Conservation (phyloP, 2,329 filamentous ascomycete genomes). For the Penicillium sp. region DNA sequence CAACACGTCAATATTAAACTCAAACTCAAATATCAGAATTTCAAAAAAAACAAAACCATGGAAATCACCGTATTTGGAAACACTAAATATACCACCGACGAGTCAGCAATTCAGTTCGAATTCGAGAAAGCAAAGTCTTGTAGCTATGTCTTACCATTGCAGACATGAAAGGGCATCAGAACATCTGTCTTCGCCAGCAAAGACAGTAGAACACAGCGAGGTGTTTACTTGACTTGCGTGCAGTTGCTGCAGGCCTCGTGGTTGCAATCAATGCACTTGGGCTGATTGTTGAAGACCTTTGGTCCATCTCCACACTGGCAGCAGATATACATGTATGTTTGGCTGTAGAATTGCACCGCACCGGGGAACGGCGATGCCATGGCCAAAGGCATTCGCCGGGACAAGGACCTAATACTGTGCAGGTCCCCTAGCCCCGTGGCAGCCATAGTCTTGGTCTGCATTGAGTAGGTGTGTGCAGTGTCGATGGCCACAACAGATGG, state of each 20-base stretch:
- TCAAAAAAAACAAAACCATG: neutral
- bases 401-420: conserved; percentile 20
- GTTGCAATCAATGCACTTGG: conserved; percentile 38
- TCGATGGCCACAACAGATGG: conserved; percentile 19
- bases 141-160: neutral
- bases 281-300: conserved; percentile 41
- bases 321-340: conserved; percentile 42
- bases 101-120: neutral
- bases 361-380: neutral
- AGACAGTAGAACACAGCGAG: conserved; percentile 7
- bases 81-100: neutral
- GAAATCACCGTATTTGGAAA: neutral
- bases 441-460: conserved; percentile 15
- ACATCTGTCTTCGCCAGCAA: conserved; percentile 7
- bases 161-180: neutral
- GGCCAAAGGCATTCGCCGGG: neutral
- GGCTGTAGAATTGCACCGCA: conserved; percentile 9
- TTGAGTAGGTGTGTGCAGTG: conserved; percentile 4
- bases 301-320: conserved; percentile 46
- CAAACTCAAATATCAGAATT: neutral
- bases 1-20: neutral
- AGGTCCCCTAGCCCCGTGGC: conserved; percentile 18
- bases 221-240: conserved; percentile 35
- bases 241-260: conserved; percentile 39
- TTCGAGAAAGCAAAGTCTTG: neutral